Evolutionary conservation across 306 rosid genomes (phyloP).

Genomic region (Alnus rubra): DNA sequence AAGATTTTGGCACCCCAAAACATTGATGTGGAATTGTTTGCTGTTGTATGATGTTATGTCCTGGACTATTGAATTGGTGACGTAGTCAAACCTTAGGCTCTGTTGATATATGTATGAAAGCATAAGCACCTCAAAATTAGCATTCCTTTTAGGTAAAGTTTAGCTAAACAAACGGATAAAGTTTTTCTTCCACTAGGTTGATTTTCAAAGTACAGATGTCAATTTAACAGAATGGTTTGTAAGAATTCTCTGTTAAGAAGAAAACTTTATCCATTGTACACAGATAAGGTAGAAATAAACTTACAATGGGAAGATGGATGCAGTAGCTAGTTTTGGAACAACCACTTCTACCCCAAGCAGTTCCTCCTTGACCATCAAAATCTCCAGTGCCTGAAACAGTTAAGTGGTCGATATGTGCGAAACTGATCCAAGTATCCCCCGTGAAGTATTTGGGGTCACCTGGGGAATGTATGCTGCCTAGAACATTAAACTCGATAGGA

Average conservation of each 20-base stretch:
- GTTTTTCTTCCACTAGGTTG: too few species aligned
- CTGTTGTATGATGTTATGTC: slow-evolving; percentile 37
- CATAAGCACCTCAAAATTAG: not conserved
- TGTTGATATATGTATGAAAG: not conserved
- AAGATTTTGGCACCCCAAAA: slow-evolving; percentile 33
- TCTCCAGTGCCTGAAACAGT: slow-evolving; percentile 46
- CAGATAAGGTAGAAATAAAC: not conserved
- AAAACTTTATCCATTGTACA: too few species aligned
- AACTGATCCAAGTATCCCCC: slow-evolving; percentile 39
- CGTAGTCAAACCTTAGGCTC: slow-evolving; percentile 40
- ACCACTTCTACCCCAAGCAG: slow-evolving; percentile 36
- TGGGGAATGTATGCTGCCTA: slow-evolving; percentile 43
- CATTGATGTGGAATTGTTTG: slow-evolving; percentile 45
- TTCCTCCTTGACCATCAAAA: slow-evolving; percentile 50
- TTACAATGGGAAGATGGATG: slow-evolving; percentile 31
- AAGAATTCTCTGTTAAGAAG: too few species aligned
- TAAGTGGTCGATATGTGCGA: slow-evolving; percentile 27
- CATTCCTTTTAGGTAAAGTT: not conserved
- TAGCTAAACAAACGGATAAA: too few species aligned
- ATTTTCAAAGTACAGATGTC: too few species aligned
- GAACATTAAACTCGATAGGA: slow-evolving; percentile 25
- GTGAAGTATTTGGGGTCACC: not conserved
- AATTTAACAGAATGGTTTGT: too few species aligned
- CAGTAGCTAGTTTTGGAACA: slow-evolving; percentile 32
- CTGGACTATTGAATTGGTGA: slow-evolving; percentile 31